Percentiles rank a stretch among this genome's conserved stretches.
Conservation (phyloP, 352 stramenopile genomes). For the Globisporangium heterothallicum region DNA sequence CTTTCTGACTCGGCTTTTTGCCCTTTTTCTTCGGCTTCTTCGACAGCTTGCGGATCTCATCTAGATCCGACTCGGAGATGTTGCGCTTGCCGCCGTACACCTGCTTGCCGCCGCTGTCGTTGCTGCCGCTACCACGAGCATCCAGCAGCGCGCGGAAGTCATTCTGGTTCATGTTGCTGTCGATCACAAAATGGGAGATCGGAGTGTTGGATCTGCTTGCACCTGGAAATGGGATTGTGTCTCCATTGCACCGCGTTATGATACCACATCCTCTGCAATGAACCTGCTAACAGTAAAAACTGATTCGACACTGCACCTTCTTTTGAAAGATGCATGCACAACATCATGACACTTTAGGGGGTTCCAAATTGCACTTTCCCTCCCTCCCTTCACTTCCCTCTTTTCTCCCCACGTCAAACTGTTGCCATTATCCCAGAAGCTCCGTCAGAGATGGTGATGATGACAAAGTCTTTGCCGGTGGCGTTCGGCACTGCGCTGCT, state of each 20-base stretch:
- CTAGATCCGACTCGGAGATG: constrained; percentile 43
- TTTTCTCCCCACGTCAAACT: no score
- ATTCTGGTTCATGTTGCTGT: constrained; percentile 58
- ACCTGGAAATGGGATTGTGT: constrained; percentile 1
- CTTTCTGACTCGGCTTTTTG: constrained; percentile 34
- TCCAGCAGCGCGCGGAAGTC: constrained; percentile 67
- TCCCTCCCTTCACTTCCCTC: not conserved
- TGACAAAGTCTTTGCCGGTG: constrained; percentile 1
- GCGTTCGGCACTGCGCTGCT: constrained; percentile 17
- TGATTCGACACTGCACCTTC: no score
- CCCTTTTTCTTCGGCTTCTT: constrained; percentile 61
- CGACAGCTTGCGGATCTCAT: constrained; percentile 41
- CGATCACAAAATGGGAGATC: not conserved
- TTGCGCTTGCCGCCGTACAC: constrained; percentile 53
- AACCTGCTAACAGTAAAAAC: no score
- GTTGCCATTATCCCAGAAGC: not conserved
- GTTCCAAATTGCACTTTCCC: not conserved
- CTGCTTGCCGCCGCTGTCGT: constrained; percentile 3
- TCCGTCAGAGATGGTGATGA: constrained; percentile 2
- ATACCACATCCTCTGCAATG: no score
- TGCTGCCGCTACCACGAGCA: constrained; percentile 14
- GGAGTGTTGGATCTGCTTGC: no score
- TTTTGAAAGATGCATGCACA: no score
- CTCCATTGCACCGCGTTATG: no score
- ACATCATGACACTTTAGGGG: not conserved